Conservation (phyloP, 139 green algal genomes). For the Coelastrella sp. region DNA sequence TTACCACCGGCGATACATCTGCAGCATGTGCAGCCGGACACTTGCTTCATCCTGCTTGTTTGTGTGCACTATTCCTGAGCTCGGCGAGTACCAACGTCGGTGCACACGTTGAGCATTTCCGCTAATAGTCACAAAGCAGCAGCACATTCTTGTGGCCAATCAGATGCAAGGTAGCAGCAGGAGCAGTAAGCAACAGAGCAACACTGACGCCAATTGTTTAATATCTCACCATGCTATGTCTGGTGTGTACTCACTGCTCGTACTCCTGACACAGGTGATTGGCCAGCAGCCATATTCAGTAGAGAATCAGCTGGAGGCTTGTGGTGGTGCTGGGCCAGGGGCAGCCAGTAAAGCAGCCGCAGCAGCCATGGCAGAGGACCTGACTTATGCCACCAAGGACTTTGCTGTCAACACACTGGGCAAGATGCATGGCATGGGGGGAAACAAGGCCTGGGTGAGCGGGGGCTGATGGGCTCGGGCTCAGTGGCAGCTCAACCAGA, state of each 20-base stretch:
- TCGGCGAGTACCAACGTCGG: too few species aligned
- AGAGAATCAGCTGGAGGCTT: conserved; percentile 22
- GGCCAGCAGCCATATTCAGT: conserved; percentile 32
- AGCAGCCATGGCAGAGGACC: background rate
- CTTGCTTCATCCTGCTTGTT: too few species aligned
- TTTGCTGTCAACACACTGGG: conserved; percentile 46
- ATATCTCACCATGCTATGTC: background rate
- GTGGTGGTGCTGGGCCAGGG: conserved; percentile 1
- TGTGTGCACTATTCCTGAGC: too few species aligned
- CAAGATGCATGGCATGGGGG: conserved; percentile 36
- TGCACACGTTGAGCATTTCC: too few species aligned
- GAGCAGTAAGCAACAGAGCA: too few species aligned
- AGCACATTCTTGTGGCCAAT: too few species aligned
- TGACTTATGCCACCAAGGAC: background rate
- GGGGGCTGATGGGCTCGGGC: background rate
- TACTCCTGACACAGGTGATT: background rate
- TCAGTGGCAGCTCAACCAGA: too few species aligned
- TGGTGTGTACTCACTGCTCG: background rate
- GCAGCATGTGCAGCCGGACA: too few species aligned
- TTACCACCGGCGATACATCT: too few species aligned
- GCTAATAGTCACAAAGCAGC: too few species aligned
- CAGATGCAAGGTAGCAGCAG: too few species aligned
- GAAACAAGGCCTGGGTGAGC: conserved; percentile 42
- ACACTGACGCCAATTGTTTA: too few species aligned
- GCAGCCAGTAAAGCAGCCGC: conserved; percentile 30